Conservation (phyloP, 2,329 filamentous ascomycete species). For the Aspergillus nomiae region DNA sequence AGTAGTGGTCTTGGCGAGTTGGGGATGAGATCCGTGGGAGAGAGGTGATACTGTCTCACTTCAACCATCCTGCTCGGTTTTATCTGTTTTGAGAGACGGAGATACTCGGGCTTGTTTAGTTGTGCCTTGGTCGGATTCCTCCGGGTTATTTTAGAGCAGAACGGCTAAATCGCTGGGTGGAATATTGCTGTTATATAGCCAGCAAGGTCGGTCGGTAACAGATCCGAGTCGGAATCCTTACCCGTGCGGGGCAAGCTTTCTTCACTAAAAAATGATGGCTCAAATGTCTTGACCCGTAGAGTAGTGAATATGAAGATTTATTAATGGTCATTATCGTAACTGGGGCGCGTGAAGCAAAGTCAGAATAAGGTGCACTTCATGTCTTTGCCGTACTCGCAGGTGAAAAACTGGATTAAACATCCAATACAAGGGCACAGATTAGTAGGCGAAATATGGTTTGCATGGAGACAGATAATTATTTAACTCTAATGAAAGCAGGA, state of each 20-base stretch:
- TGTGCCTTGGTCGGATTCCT: background rate
- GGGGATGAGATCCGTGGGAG: background rate
- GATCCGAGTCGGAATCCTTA: background rate
- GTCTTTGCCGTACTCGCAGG: background rate
- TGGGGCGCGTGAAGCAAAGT: background rate
- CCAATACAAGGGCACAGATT: no score
- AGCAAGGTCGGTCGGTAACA: background rate
- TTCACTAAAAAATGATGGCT: background rate
- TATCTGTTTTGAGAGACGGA: rapidly evolving
- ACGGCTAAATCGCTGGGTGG: background rate
- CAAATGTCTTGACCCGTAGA: background rate
- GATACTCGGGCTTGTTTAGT: rapidly evolving
- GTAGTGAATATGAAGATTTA: no score
- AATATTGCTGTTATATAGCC: background rate
- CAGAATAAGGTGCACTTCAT: background rate
- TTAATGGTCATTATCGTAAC: no score
- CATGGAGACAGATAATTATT: no score
- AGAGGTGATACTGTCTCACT: background rate
- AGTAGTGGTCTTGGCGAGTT: background rate
- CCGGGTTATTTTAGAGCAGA: background rate
- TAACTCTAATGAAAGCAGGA: no score
- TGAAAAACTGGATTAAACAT: no score
- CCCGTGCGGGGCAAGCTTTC: background rate
- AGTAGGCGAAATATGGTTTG: no score
- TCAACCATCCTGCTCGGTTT: background rate